These are phyloP conservation scores for Tubosaeta brunneosetosa DNA, from an alignment of 768 basidiomycete genomes.

Conservation along the genomic window DNA sequence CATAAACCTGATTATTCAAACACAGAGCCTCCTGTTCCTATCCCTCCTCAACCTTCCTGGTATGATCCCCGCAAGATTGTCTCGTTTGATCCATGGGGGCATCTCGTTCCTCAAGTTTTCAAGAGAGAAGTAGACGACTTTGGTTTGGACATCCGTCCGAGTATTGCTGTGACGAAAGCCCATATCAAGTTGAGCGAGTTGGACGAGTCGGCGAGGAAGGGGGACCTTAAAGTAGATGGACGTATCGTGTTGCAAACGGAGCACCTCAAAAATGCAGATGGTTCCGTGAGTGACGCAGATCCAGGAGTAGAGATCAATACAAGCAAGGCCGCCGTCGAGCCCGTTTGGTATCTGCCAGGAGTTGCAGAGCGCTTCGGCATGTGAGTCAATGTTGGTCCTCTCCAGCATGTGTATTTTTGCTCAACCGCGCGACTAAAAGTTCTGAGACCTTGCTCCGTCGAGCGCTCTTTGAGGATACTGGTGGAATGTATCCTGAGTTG, in stretches of 20 bases:
- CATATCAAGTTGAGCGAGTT: slow-evolving; percentile 95
- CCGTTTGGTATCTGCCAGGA: slow-evolving; percentile 93
- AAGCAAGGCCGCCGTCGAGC: slow-evolving; percentile 94
- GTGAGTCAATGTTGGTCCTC: slow-evolving; percentile 39
- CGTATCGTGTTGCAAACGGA: slow-evolving; percentile 70
- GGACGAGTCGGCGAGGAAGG: slow-evolving; percentile 72
- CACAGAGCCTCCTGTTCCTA: slow-evolving; percentile 80
- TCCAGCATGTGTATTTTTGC: background rate
- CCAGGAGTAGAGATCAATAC: slow-evolving; percentile 84
- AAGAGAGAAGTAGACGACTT: slow-evolving; percentile 52
- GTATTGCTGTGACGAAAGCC: slow-evolving; percentile 88
- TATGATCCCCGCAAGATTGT: slow-evolving; percentile 76
- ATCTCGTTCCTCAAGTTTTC: slow-evolving; percentile 74
- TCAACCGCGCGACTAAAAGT: slow-evolving; percentile 32
- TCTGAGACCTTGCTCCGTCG: slow-evolving; percentile 82
- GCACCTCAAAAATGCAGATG: slow-evolving; percentile 61
- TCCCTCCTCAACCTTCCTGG: slow-evolving; percentile 79
- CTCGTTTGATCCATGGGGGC: slow-evolving; percentile 91
- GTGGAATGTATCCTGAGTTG: slow-evolving; percentile 93
- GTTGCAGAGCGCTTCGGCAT: slow-evolving; percentile 93
- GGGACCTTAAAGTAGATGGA: slow-evolving; percentile 74
- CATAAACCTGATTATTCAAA: slow-evolving; percentile 79
- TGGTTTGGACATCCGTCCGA: slow-evolving; percentile 84
- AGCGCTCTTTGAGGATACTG: slow-evolving; percentile 94
- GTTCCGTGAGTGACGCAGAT: slow-evolving; percentile 47